Evolutionary conservation across 495 filamentous ascomycete genomes (phyloP).

Genomic region (Aspergillus olivimuriae): DNA sequence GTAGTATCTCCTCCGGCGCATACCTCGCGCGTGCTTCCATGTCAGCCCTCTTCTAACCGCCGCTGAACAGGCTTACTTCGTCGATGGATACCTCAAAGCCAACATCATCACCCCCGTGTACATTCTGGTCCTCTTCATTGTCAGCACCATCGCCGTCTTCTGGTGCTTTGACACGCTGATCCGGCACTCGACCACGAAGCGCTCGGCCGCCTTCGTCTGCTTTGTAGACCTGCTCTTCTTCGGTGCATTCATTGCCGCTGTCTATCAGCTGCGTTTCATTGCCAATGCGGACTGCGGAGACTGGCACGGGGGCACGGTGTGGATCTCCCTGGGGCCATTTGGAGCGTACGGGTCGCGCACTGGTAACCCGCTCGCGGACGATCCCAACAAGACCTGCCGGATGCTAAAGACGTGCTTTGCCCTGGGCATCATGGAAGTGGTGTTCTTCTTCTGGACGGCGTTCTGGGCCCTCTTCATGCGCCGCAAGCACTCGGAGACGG

Average conservation of each 20-base stretch:
- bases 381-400: conserved; percentile 67
- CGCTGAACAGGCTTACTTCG: conserved; percentile 58
- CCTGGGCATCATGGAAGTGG: conserved; percentile 77
- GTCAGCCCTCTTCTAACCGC: not conserved
- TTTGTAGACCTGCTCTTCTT: conserved; percentile 76
- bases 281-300: conserved; percentile 56
- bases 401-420: conserved; percentile 88
- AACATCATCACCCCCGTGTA: conserved; percentile 71
- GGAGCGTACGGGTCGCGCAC: conserved; percentile 37
- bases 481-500: conserved; percentile 21
- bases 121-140: conserved; percentile 88
- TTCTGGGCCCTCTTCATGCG: conserved; percentile 56
- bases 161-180: conserved; percentile 81
- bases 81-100: conserved; percentile 60
- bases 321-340: conserved; percentile 54
- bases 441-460: conserved; percentile 75
- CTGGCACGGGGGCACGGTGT: conserved; percentile 43
- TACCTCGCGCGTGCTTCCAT: too few relatives aligned
- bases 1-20: too few relatives aligned
- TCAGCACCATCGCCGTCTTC: conserved; percentile 68
- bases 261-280: conserved; percentile 70
- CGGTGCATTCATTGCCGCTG: conserved; percentile 74
- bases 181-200: conserved; percentile 63
- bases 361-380: conserved; percentile 36
- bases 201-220: conserved; percentile 69